Base-by-base conservation (phyloP, 139 green algal genomes). In the Pleodorina starrii region DNA sequence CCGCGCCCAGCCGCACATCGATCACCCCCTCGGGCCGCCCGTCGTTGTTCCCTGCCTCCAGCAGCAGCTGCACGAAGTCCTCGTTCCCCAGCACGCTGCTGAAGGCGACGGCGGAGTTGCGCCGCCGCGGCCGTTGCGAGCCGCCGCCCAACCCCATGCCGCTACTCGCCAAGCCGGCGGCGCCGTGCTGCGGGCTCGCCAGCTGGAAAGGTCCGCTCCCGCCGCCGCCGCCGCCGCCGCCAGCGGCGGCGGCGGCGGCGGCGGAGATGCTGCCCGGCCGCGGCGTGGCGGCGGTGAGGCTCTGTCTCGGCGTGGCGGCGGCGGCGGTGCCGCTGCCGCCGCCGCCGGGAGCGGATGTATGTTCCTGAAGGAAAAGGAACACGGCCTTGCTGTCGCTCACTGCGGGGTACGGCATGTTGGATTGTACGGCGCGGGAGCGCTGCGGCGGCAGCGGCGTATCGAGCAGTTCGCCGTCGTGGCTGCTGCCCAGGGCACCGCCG, bases 1-100 rank as follows among this genome's bases (percentile, higher is more conserved):
- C n/a, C n/a, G n/a, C n/a, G 29, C 57, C 19, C 5, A 32, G 69
- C 23, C 29, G 59, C 0, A 88, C 43, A 1, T 80, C 43, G 21
- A 88, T 51, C 1, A 88, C 66, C 12, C 82, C 82, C n/a, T 88
- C 82, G 12, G 82, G 82, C 44, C 82, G 44, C 16, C 82, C 82
- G 66, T 88, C 82, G 82, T 79, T 79, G 23, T 60, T 79, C 5
- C 44, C 82, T 2, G 82, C 82, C 2, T 29, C 66, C 66, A 7
- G 1, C 44, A 88, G 63, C 7, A 88, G 66, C 21, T 69, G 21
- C 40, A 51, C 10, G 23, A 88, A 69, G 63, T 88, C 82, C 0
- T 79, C 82, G 12, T 79, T 38, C 6, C 42, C 82, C 1, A 88
- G 42, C 44, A 88, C 36, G 44, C 9, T 76, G 40, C 40, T 50